Percentiles rank a stretch among this genome's conserved stretches.
Conservation (phyloP, 2,329 filamentous ascomycete species). For the Tolypocladium endophyticum region DNA sequence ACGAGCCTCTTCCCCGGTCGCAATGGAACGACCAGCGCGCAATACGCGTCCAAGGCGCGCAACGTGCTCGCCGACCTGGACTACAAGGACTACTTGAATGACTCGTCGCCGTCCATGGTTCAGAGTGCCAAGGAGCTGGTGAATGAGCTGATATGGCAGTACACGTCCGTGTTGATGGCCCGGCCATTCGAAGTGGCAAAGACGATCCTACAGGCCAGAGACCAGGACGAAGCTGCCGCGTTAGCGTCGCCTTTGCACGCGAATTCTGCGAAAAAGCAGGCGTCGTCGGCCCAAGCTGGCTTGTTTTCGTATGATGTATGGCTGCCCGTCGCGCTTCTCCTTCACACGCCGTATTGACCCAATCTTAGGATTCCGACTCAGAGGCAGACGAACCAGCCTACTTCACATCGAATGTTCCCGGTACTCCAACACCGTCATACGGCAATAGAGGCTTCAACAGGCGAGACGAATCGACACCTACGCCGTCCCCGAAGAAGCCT, state of each 20-base stretch:
- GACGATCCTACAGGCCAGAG: constrained; percentile 72
- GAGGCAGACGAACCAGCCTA: constrained; percentile 74
- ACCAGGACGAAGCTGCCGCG: constrained; percentile 38
- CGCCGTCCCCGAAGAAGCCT: constrained; percentile 21
- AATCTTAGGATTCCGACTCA: constrained; percentile 48
- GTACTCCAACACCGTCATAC: constrained; percentile 39
- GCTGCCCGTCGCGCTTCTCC: background rate
- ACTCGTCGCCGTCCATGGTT: constrained; percentile 63
- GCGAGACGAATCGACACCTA: constrained; percentile 19
- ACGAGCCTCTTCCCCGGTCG: constrained; percentile 35
- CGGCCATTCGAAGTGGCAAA: constrained; percentile 98
- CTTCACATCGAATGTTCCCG: constrained; percentile 58
- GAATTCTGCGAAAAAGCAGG: constrained; percentile 16
- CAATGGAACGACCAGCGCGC: constrained; percentile 26
- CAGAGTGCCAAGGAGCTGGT: constrained; percentile 67
- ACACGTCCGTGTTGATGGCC: constrained; percentile 76
- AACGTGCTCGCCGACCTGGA: constrained; percentile 85
- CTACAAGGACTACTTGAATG: constrained; percentile 77
- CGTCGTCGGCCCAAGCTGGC: constrained; percentile 20
- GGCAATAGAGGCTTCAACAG: constrained; percentile 18
- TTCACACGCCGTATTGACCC: background rate
- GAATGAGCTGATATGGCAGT: constrained; percentile 85
- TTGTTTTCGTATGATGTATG: constrained; percentile 24
- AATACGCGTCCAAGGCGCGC: constrained; percentile 51
- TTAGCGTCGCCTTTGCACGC: constrained; percentile 12